phyloP scores from a whole-genome alignment of 768 basidiomycete genomes.

The Cystobasidium tubakii region DNA sequence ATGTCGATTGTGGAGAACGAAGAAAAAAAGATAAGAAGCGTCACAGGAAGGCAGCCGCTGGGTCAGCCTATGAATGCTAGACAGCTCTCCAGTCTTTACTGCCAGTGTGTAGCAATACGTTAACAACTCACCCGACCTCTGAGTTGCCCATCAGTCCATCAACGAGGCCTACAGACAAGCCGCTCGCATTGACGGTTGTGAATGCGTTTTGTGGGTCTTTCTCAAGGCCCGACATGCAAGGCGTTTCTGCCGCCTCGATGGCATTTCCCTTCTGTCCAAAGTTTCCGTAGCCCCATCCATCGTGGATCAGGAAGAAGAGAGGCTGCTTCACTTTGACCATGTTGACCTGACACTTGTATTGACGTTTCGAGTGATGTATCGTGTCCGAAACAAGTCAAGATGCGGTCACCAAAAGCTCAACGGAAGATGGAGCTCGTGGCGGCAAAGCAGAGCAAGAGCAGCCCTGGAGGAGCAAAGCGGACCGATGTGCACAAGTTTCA shows the following conservation, averaged over 20 bases:
- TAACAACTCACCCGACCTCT: slow-evolving; percentile 87
- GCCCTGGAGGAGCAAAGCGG: too few species aligned
- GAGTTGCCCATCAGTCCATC: slow-evolving; percentile 98
- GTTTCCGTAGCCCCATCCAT: slow-evolving; percentile 85
- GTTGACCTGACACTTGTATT: background rate
- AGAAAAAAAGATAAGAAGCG: slow-evolving; percentile 1
- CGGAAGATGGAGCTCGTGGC: background rate
- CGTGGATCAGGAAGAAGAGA: slow-evolving; percentile 61
- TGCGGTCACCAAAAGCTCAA: background rate
- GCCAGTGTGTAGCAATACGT: too few species aligned
- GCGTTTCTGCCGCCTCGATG: slow-evolving; percentile 74
- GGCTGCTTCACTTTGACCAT: slow-evolving; percentile 14
- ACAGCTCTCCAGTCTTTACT: too few species aligned
- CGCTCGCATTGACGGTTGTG: slow-evolving; percentile 72
- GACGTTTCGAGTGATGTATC: background rate
- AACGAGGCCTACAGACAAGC: slow-evolving; percentile 81
- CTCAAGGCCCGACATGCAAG: slow-evolving; percentile 81
- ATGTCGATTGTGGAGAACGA: too few species aligned
- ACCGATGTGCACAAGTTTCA: too few species aligned
- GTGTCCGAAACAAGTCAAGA: background rate
- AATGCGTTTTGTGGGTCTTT: slow-evolving; percentile 60
- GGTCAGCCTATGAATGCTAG: too few species aligned
- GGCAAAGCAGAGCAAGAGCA: background rate
- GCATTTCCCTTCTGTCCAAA: slow-evolving; percentile 71
- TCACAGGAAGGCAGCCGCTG: background rate